Evolutionary conservation across 2,329 filamentous ascomycete genomes (phyloP).

Genomic region (Hymenoscyphus repandus): DNA sequence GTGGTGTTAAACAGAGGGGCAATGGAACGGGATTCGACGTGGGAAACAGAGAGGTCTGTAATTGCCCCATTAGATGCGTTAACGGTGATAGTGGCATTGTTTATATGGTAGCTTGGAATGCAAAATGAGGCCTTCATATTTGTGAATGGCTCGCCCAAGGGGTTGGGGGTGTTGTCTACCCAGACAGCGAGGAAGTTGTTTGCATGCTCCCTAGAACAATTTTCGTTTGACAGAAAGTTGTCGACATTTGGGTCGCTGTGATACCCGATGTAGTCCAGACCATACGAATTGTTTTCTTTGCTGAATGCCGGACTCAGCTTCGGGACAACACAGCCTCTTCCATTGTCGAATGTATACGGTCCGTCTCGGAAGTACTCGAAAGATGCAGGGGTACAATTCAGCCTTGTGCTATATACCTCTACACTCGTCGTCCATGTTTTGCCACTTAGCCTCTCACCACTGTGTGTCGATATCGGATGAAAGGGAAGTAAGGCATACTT

Average conservation of each 20-base stretch:
- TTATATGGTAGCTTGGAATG: slow-evolving; percentile 40
- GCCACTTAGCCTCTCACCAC: background rate
- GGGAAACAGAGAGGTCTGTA: background rate
- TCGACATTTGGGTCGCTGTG: too few relatives aligned
- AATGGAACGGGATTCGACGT: slow-evolving; percentile 24
- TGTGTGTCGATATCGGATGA: too few relatives aligned
- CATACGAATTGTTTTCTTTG: too few relatives aligned
- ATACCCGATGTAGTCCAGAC: too few relatives aligned
- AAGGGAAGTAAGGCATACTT: slow-evolving; percentile 42
- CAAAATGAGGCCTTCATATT: slow-evolving; percentile 39
- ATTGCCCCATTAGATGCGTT: slow-evolving; percentile 15
- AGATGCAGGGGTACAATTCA: slow-evolving; percentile 37
- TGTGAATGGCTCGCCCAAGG: background rate
- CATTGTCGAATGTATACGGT: slow-evolving; percentile 35
- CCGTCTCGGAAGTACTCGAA: too few relatives aligned
- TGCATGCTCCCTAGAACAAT: slow-evolving; percentile 31
- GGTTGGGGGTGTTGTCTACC: slow-evolving; percentile 7
- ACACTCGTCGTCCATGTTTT: slow-evolving; percentile 25
- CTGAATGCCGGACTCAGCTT: too few relatives aligned
- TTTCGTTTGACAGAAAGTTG: slow-evolving; percentile 28
- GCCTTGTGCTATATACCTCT: slow-evolving; percentile 32
- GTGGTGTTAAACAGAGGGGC: slow-evolving; percentile 34
- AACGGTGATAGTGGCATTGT: slow-evolving; percentile 39
- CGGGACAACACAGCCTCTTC: slow-evolving; percentile 34
- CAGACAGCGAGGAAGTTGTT: slow-evolving; percentile 37